These are phyloP conservation scores for Hanseniaspora pseudoguilliermondii DNA, from an alignment of 805 yeast species.

Conservation along the genomic window DNA sequence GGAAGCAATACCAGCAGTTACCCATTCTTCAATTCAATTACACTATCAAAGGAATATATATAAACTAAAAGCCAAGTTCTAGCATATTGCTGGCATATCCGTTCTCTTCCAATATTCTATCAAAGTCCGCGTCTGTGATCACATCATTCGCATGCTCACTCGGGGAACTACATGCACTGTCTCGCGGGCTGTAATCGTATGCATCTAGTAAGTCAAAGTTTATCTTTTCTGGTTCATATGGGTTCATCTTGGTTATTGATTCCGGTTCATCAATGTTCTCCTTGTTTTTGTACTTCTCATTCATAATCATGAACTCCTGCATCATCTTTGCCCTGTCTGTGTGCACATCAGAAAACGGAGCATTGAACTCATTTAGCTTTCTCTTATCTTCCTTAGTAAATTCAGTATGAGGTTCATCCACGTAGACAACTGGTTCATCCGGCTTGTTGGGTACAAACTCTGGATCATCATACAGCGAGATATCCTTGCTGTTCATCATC, in stretches of 20 bases:
- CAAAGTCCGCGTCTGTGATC: not conserved
- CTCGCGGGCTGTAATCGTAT: not conserved
- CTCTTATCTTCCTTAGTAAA: constrained; percentile 4
- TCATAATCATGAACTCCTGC: not conserved
- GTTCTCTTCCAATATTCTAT: not conserved
- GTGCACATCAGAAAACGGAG: not conserved
- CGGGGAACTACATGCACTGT: not conserved
- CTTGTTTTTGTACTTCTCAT: not conserved
- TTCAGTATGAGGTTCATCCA: not conserved
- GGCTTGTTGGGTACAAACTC: not conserved
- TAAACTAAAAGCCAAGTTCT: not conserved
- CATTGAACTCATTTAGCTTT: constrained; percentile 8
- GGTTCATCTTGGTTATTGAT: not conserved
- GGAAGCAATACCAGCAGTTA: no score
- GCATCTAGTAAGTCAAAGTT: not conserved
- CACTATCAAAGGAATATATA: no score
- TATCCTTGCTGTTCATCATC: not conserved
- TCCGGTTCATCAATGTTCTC: not conserved
- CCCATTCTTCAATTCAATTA: no score
- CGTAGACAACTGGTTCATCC: not conserved
- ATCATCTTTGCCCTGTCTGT: not conserved
- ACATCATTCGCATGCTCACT: not conserved
- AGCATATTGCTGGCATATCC: not conserved
- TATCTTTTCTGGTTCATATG: not conserved
- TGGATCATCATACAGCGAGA: not conserved